Evolutionary conservation across 176 grass and related monocot species (phyloP).

Genomic region (Oryza meridionalis): DNA sequence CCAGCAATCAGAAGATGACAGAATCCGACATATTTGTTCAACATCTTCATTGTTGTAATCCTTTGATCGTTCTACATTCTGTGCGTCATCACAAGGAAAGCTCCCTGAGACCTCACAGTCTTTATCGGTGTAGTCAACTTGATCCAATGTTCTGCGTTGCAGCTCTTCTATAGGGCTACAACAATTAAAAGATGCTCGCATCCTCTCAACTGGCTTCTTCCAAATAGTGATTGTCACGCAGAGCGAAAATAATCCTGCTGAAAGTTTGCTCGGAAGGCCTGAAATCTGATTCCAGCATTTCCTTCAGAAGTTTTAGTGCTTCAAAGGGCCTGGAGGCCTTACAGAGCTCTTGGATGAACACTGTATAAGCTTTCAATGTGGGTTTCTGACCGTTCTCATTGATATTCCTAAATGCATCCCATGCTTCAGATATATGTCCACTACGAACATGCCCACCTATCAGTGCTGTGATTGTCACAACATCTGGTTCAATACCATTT

Average conservation of each 20-base stretch:
- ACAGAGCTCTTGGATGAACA: constrained; percentile 83
- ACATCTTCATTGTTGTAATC: constrained; percentile 52
- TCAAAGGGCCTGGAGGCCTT: constrained; percentile 67
- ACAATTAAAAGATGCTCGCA: constrained; percentile 41
- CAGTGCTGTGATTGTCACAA: constrained; percentile 58
- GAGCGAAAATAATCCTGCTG: constrained; percentile 48
- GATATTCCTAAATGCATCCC: constrained; percentile 57
- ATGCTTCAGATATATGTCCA: constrained; percentile 66
- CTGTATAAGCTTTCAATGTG: constrained; percentile 69
- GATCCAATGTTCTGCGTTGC: constrained; percentile 22
- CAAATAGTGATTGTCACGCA: constrained; percentile 50
- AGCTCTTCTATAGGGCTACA: constrained; percentile 36
- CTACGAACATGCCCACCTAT: constrained; percentile 62
- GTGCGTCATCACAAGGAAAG: constrained; percentile 21
- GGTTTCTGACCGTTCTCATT: constrained; percentile 55
- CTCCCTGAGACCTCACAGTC: constrained; percentile 26
- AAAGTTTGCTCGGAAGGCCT: constrained; percentile 54
- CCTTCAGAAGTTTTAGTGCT: constrained; percentile 63
- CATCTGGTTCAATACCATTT: constrained; percentile 63
- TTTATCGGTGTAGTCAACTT: constrained; percentile 14
- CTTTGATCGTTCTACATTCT: constrained; percentile 35
- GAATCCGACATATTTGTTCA: constrained; percentile 59
- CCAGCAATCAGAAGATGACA: constrained; percentile 62
- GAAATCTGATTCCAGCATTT: constrained; percentile 59
- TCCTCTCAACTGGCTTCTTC: constrained; percentile 59